These are phyloP conservation scores for Endocalyx cinctus DNA, from an alignment of 2,329 filamentous ascomycete species.

Conservation along the genomic window DNA sequence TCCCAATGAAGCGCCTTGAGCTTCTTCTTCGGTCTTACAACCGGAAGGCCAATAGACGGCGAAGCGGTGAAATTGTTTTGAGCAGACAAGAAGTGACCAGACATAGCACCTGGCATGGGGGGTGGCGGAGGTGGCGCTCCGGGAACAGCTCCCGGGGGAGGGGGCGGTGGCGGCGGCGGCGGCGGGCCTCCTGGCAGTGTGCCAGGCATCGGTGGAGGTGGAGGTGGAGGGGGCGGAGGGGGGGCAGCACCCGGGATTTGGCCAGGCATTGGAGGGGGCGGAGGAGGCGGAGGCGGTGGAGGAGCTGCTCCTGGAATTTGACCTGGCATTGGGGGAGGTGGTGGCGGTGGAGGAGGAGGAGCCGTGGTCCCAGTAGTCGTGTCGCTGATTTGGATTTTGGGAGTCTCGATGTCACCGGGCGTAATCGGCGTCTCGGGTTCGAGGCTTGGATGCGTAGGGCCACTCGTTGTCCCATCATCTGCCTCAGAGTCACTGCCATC, in stretches of 20 bases:
- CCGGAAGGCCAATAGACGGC: constrained; percentile 65
- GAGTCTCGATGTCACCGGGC: constrained; percentile 55
- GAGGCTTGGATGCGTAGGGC: constrained; percentile 69
- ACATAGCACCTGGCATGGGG: constrained; percentile 63
- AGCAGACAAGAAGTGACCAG: constrained; percentile 72
- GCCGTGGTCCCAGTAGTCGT: constrained; percentile 22
- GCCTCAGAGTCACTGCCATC: constrained; percentile 71
- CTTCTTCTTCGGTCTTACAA: constrained; percentile 95
- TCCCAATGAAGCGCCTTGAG: constrained; percentile 99
- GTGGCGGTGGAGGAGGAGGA: constrained; percentile 32
- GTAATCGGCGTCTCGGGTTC: constrained; percentile 67
- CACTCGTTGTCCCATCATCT: constrained; percentile 66
- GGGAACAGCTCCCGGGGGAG: constrained; percentile 55
- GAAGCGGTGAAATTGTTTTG: constrained; percentile 50
- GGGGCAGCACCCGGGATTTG: constrained; percentile 22
- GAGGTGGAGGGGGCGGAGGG: constrained; percentile 45
- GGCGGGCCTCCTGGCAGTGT: constrained; percentile 30
- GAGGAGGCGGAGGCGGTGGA: constrained; percentile 41
- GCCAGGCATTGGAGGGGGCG: constrained; percentile 46
- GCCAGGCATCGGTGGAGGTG: constrained; percentile 37
- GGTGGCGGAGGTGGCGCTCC: constrained; percentile 45
- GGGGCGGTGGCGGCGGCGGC: constrained; percentile 42
- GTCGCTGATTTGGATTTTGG: constrained; percentile 55
- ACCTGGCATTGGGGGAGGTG: constrained; percentile 30
- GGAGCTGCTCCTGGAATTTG: constrained; percentile 28